Base-by-base conservation (phyloP, 129 eudicot genomes). In the Artemisia argyi region DNA sequence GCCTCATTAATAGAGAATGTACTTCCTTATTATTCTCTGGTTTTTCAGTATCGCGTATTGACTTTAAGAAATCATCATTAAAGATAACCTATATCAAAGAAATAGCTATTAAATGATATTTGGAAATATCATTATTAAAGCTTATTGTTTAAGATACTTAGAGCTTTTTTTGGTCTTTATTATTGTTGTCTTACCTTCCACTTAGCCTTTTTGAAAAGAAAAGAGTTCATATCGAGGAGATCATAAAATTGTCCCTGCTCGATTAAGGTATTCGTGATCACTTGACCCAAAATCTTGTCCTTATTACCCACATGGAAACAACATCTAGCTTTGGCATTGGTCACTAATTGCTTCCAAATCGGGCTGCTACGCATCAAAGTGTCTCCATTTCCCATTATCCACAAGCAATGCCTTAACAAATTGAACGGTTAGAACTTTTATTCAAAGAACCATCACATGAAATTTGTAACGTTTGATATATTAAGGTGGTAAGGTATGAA, bases 341-440 rank as follows among this genome's bases (percentile, higher is more conserved):
- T n/a, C 20, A 84, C 80, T 48, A 83, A 59, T 12, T 63, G 61
- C 81, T 68, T 30, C 97, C 97, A 91, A 16, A 84, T 78, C 8
- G 77, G 57, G 63, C 73, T 73, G 47, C 96, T 76, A 17, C 14
- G 51, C 22, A 42, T 58, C 62, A 92, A 61, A 15, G 93, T 87
- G 68, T 74, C 65, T 20, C 79, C 87, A 75, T 84, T 84, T 22
- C 97, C 97, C 61, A 92, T 12, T 83, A 92, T 88, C 86, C 87
- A 83, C 16, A 85, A 72, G 69, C 90, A 85, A 66, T 82, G 46
- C 84, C 89, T 85, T 44, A 17, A 75, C 61, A 47, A 66, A 59
- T 56, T 61, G 47, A 75, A 0, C 20, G 63, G 35, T 73, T 50
- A 50, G 18, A 8, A 18, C 68, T 35, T 18, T 11, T 70, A 22